A percentile compares a stretch with the other conserved stretches of the same genome.
Evolutionary conservation across 23 red algal species (phyloP).

Genomic region (Agarophyton chilense): DNA sequence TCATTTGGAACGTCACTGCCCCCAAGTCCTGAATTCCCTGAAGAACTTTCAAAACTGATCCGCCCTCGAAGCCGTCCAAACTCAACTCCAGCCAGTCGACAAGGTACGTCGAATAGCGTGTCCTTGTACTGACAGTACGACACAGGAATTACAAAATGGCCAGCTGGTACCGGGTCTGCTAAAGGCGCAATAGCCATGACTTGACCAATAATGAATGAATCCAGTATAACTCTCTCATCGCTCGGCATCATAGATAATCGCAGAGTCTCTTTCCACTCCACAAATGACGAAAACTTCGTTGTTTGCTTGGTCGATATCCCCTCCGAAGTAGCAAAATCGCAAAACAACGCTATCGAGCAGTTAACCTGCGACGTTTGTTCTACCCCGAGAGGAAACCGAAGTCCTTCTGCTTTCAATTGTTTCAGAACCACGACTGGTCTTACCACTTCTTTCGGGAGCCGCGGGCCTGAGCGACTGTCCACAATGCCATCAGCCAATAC

Average conservation of each 20-base stretch:
- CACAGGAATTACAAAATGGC: slow-evolving; percentile 71
- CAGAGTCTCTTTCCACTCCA: slow-evolving; percentile 58
- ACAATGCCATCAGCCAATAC: slow-evolving; percentile 61
- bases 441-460: slow-evolving; percentile 32
- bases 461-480: slow-evolving; percentile 46
- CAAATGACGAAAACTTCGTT: slow-evolving; percentile 18
- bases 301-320: slow-evolving; percentile 47
- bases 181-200: slow-evolving; percentile 55
- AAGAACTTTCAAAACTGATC: neutral
- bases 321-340: slow-evolving; percentile 56
- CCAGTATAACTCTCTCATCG: slow-evolving; percentile 46
- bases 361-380: slow-evolving; percentile 53
- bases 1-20: neutral
- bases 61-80: neutral
- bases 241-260: slow-evolving; percentile 57
- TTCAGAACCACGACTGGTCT: slow-evolving; percentile 46
- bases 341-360: slow-evolving; percentile 50
- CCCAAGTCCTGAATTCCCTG: neutral
- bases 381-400: slow-evolving; percentile 53
- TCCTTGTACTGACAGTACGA: neutral
- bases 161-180: slow-evolving; percentile 49
- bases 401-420: slow-evolving; percentile 30
- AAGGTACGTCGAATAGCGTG: slow-evolving; percentile 69
- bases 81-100: slow-evolving; percentile 48
- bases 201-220: slow-evolving; percentile 72